phyloP scores from a whole-genome alignment of 73 alveolate genomes.

The Urostyla sp. region DNA sequence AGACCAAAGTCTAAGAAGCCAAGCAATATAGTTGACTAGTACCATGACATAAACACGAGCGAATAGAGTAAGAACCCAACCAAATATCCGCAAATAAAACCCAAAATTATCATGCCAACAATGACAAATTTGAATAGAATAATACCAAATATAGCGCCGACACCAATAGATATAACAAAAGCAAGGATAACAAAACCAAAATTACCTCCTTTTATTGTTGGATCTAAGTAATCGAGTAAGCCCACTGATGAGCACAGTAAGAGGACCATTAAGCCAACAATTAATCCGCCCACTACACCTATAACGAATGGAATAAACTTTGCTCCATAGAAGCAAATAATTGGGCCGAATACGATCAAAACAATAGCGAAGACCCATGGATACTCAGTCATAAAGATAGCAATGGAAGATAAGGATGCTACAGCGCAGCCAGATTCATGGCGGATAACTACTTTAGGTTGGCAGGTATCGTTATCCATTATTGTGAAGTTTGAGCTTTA shows the following conservation, averaged over 20 bases:
- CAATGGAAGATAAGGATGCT: constrained; percentile 19
- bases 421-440: constrained; percentile 42
- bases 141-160: not conserved
- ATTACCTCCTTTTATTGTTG: constrained; percentile 32
- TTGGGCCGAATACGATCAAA: constrained; percentile 7
- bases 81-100: constrained; percentile 15
- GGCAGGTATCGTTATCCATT: not conserved
- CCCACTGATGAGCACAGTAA: constrained; percentile 9
- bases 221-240: not conserved
- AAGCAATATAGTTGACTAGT: not conserved
- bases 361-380: constrained; percentile 30
- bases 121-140: not conserved
- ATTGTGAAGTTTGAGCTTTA: not conserved
- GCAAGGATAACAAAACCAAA: not conserved
- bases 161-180: not conserved
- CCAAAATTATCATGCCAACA: not conserved
- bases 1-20: not conserved
- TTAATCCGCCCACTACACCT: not conserved
- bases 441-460: not conserved
- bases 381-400: not conserved
- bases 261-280: not conserved
- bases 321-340: constrained; percentile 30
- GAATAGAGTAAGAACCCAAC: constrained; percentile 18
- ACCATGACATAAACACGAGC: constrained; percentile 16
- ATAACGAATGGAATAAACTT: constrained; percentile 13